phyloP scores from a whole-genome alignment of 257 asterid genomes.

The Jaltomata sinuosa region DNA sequence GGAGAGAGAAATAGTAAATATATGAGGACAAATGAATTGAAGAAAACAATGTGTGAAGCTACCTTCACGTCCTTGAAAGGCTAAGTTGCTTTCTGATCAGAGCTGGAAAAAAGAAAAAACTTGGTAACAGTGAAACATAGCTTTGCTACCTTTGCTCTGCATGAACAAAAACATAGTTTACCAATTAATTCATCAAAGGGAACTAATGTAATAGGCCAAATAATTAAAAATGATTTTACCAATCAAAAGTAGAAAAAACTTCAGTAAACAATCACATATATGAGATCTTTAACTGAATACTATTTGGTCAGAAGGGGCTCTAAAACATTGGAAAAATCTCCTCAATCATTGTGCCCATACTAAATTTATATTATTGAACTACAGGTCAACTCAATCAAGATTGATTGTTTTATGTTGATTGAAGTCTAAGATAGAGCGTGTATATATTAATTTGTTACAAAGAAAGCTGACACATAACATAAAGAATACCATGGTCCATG shows the following conservation, averaged over 20 bases:
- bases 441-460: background rate
- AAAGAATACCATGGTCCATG: background rate
- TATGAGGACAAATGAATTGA: background rate
- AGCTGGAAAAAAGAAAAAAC: background rate
- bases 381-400: background rate
- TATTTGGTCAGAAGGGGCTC: background rate
- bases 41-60: background rate
- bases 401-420: background rate
- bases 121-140: background rate
- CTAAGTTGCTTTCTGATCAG: background rate
- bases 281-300: background rate
- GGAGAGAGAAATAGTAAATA: background rate
- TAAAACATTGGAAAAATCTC: background rate
- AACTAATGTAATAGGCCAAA: background rate
- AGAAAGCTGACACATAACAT: background rate
- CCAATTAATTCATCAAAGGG: background rate
- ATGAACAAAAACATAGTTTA: background rate
- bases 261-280: background rate
- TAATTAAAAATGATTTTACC: background rate
- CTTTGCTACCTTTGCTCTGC: background rate
- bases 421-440: background rate
- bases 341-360: background rate
- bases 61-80: background rate
- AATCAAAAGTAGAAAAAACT: background rate
- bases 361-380: background rate